Evolutionary conservation across 768 basidiomycete genomes (phyloP).

Genomic region (Lactarius indigo): DNA sequence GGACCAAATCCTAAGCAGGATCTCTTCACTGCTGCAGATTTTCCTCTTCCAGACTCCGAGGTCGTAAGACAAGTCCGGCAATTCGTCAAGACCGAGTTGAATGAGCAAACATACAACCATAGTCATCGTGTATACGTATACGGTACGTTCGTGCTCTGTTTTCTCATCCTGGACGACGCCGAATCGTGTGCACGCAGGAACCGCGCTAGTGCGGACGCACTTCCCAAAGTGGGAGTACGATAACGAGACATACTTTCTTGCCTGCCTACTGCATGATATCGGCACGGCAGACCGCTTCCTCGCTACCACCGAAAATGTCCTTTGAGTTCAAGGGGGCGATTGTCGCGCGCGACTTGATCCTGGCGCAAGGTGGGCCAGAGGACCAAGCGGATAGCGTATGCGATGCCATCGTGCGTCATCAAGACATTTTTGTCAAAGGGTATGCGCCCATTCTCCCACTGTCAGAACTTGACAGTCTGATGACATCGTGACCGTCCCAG

Average conservation of each 20-base stretch:
- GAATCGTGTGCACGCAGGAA: constrained; percentile 34
- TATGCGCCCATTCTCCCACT: constrained; percentile 21
- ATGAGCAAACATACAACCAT: constrained; percentile 46
- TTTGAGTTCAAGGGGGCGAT: constrained; percentile 57
- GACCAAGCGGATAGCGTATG: constrained; percentile 52
- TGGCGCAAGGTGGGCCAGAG: constrained; percentile 40
- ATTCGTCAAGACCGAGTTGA: constrained; percentile 44
- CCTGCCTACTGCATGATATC: constrained; percentile 52
- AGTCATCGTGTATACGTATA: constrained; percentile 49
- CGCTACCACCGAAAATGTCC: constrained; percentile 51
- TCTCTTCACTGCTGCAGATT: constrained; percentile 37
- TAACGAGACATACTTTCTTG: constrained; percentile 48
- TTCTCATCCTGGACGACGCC: no score
- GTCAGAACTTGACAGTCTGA: background rate
- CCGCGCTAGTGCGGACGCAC: constrained; percentile 44
- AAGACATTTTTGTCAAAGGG: constrained; percentile 46
- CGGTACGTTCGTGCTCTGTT: constrained; percentile 32
- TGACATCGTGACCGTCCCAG: constrained; percentile 27
- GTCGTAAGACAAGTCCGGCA: constrained; percentile 39
- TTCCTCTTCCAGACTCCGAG: constrained; percentile 42
- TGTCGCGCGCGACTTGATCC: constrained; percentile 47
- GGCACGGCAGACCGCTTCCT: constrained; percentile 48
- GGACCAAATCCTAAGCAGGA: constrained; percentile 43
- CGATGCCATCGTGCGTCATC: constrained; percentile 49
- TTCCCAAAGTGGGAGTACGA: constrained; percentile 47